Evolutionary conservation across 371 early-diverging fungal genomes (phyloP).

Genomic region (Apophysomyces elegans): DNA sequence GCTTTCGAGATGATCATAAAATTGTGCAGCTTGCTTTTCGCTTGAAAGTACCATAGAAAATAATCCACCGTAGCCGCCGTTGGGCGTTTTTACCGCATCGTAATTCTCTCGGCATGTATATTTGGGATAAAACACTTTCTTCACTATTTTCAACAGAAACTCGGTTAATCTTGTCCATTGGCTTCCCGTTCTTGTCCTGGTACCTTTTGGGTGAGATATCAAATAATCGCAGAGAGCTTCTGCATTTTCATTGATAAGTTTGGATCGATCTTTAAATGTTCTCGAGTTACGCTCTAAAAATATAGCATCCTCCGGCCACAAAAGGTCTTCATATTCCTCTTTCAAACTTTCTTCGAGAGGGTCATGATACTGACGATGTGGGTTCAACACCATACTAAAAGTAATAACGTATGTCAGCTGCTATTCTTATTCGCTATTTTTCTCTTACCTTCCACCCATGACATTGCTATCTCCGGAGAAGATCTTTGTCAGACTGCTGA

Average conservation of each 20-base stretch:
- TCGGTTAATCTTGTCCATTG: not conserved
- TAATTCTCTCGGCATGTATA: conserved; percentile 73
- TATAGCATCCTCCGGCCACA: conserved; percentile 93
- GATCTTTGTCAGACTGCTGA: conserved; percentile 92
- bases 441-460: conserved; percentile 90
- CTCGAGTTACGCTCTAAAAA: conserved; percentile 96
- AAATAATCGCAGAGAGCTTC: conserved; percentile 80
- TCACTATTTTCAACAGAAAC: conserved; percentile 51
- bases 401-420: not conserved
- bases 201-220: conserved; percentile 66
- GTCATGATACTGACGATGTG: conserved; percentile 62
- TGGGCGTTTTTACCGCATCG: conserved; percentile 55
- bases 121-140: conserved; percentile 84
- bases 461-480: conserved; percentile 96
- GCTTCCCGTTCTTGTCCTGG: not conserved
- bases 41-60: conserved; percentile 79
- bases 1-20: conserved; percentile 82
- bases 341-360: conserved; percentile 57
- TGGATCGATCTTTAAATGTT: conserved; percentile 75
- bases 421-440: not conserved
- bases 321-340: conserved; percentile 73
- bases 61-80: conserved; percentile 88
- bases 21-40: conserved; percentile 63
- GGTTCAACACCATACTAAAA: conserved; percentile 82
- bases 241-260: conserved; percentile 77